Evolutionary conservation across 1,284 basidiomycete species (phyloP).

Genomic region (Tilletia indica): DNA sequence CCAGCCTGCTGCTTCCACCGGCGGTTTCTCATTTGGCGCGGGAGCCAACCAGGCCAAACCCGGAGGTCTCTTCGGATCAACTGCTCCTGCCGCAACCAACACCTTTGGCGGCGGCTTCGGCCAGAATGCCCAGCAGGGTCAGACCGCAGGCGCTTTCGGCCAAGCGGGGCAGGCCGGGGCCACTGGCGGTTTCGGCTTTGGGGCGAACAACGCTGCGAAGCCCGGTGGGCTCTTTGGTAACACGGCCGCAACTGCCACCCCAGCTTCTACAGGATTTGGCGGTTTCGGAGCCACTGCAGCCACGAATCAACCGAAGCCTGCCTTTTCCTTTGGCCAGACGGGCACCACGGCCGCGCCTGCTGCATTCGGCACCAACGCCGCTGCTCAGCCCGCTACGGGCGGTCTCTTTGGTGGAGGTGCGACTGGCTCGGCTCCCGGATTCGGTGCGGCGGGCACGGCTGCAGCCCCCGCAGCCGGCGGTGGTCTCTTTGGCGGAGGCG

Average conservation of each 20-base stretch:
- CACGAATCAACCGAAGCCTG: conserved; percentile 34
- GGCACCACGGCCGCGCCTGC: conserved; percentile 32
- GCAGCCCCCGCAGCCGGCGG: neutral
- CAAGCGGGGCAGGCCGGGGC: neutral
- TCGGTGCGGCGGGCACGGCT: neutral
- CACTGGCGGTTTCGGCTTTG: conserved; percentile 36
- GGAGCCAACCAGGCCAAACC: conserved; percentile 37
- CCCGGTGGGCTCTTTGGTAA: conserved; percentile 56
- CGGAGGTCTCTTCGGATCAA: conserved; percentile 56
- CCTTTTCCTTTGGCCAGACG: conserved; percentile 46
- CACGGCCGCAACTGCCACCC: conserved; percentile 31
- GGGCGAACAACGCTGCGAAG: conserved; percentile 39
- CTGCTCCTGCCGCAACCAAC: conserved; percentile 36
- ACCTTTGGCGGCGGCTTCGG: conserved; percentile 34
- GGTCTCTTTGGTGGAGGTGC: conserved; percentile 9
- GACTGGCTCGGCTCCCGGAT: conserved; percentile 1
- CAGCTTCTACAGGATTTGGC: conserved; percentile 37
- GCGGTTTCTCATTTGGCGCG: conserved; percentile 39
- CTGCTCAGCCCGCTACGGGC: neutral
- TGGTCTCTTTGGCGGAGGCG: conserved; percentile 13
- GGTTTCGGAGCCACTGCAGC: conserved; percentile 42
- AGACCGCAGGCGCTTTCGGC: conserved; percentile 30
- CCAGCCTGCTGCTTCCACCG: neutral
- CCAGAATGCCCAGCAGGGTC: conserved; percentile 25
- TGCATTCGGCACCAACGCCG: neutral